Base-by-base conservation (phyloP, 257 asterid genomes). In the Catharanthus roseus region DNA sequence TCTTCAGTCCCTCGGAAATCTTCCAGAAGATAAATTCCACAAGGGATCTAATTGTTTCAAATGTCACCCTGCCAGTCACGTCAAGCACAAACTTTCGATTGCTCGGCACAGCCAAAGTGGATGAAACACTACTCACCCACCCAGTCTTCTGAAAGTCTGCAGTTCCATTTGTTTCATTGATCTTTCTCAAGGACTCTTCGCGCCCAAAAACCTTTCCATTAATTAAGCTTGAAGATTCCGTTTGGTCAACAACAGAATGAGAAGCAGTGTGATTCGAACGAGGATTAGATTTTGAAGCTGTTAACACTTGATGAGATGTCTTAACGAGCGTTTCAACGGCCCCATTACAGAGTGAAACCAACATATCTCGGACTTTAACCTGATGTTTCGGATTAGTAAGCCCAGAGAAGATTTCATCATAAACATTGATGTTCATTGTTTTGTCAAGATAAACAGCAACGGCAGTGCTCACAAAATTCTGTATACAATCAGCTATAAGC, bases 351-450 rank as follows among this genome's bases (percentile, higher is more conserved):
- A 95, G 79, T 28, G 96, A 91, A 75, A 82, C 96, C 67, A 95
- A 80, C 58, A 88, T 47, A 62, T 87, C 95, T 7, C 79, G 77
- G 65, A 85, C 85, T 74, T 91, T 83, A 51, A 75, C 72, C 72
- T 89, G 89, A 85, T 95, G 93, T 71, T 89, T 95, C 39, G 97
- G 99, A 84, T 95, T 88, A 41, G 99, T 91, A 84, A 95, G 56
- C 41, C 96, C 95, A 21, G 96, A 73, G 82, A 91, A 91, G 69
- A 95, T 63, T 36, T 95, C 98, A 70, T 95, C 97, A 16, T 87
- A 89, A 49, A 89, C 65, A 42, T 95, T 95, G 67, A 91, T 88
- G 76, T 80, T 86, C 98, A 91, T 90, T 6, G 99, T 95, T 78
- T 86, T 95, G 78, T 91, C 99, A 12, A 95, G 96, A 84, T 89